Evolutionary conservation across 805 yeast species (phyloP).

Genomic region (Kodamaea nitidulidarum): DNA sequence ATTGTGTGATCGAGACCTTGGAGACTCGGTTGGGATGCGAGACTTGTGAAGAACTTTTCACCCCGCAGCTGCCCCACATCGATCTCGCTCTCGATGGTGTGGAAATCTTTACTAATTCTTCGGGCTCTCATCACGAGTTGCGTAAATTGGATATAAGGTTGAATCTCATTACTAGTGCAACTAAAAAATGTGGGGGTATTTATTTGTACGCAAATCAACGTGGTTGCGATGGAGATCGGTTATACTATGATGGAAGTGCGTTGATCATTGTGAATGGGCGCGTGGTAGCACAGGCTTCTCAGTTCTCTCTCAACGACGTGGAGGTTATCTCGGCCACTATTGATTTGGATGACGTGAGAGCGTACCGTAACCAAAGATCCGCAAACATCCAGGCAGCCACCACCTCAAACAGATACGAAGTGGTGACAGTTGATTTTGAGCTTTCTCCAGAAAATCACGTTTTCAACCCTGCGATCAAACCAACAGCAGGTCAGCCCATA

Average conservation of each 20-base stretch:
- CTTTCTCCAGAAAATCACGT: constrained; percentile 56
- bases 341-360: constrained; percentile 85
- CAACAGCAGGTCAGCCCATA: constrained; percentile 49
- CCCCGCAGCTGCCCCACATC: constrained; percentile 94
- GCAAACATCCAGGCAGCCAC: constrained; percentile 64
- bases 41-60: constrained; percentile 96
- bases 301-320: constrained; percentile 84
- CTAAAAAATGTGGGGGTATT: constrained; percentile 94
- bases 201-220: constrained; percentile 91
- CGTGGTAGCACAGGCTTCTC: constrained; percentile 89
- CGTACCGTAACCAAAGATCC: constrained; percentile 71
- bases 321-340: constrained; percentile 96
- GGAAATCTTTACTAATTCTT: constrained; percentile 92
- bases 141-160: constrained; percentile 84
- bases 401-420: constrained; percentile 42
- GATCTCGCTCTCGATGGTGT: constrained; percentile 91
- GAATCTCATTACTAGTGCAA: constrained; percentile 84
- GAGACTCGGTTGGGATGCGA: constrained; percentile 96
- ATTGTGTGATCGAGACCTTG: constrained; percentile 76
- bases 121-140: constrained; percentile 97
- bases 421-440: constrained; percentile 61
- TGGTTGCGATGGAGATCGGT: constrained; percentile 97
- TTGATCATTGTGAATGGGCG: constrained; percentile 88
- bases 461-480: constrained; percentile 59
- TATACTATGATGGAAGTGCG: constrained; percentile 97